Percentiles rank a stretch among this genome's conserved stretches.
phyloP scores from a whole-genome alignment of 2,329 filamentous ascomycete species.

The Aspergillus hiratsukae region DNA sequence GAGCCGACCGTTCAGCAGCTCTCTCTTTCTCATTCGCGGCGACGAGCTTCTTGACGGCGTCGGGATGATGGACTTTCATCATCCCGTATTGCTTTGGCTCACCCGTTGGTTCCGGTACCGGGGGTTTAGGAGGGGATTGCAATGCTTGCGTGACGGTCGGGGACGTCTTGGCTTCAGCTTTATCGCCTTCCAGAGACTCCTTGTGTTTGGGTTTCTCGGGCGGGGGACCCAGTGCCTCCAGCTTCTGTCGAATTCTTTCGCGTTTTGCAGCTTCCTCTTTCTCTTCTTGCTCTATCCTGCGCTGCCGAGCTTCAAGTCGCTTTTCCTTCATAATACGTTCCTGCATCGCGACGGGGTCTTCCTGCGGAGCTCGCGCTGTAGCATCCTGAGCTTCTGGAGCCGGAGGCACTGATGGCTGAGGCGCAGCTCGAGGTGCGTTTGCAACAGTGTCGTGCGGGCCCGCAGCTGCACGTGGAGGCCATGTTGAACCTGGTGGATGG shows the following conservation, averaged over 20 bases:
- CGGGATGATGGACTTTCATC: constrained; percentile 58
- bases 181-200: constrained; percentile 24
- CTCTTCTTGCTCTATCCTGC: constrained; percentile 51
- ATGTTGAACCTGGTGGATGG: constrained; percentile 23
- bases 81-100: constrained; percentile 58
- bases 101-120: constrained; percentile 53
- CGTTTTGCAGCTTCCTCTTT: constrained; percentile 54
- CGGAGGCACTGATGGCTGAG: constrained; percentile 14
- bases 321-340: constrained; percentile 59
- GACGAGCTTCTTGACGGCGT: constrained; percentile 46
- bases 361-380: constrained; percentile 21
- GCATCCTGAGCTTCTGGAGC: constrained; percentile 15
- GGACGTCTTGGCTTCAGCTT: constrained; percentile 17
- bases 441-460: constrained; percentile 26
- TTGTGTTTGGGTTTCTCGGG: constrained; percentile 32
- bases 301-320: constrained; percentile 52
- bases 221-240: constrained; percentile 50
- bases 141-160: constrained; percentile 30
- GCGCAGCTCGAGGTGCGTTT: constrained; percentile 13
- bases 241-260: constrained; percentile 54
- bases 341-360: constrained; percentile 49
- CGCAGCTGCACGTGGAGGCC: constrained; percentile 25
- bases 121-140: constrained; percentile 55
- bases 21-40: constrained; percentile 34
- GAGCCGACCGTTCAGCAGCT: constrained; percentile 28